Evolutionary conservation across 768 basidiomycete genomes (phyloP), one percentile per base, ranked within the genome.

Genomic region (Tylopilus cervinicoccineus): DNA sequence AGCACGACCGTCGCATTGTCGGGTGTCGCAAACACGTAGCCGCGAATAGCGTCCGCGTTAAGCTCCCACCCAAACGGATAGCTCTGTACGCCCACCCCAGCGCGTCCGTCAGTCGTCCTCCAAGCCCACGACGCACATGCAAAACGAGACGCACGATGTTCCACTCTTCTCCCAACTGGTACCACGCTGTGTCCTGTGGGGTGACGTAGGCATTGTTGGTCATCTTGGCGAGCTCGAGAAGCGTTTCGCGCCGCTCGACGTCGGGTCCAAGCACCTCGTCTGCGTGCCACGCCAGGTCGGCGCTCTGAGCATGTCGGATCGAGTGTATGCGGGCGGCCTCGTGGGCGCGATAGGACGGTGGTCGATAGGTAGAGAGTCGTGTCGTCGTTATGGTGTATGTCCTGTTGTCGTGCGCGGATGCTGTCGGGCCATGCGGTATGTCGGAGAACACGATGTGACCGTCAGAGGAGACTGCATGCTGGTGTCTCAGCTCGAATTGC

Each of bases 61-160:
- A 84, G 82, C 59, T 92, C 87, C 93, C 93, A 98, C 13, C 95
- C 95, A 62, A 96, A 88, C 1, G 89, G 91, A 58, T 85, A 80
- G 9, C 34, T 33, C 47, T 60, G 34, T 17, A 1, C 16, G 14
- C 38, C 6, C 8, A 1, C 38, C 10, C 45, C 42, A 40, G 49
- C 23, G 31, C 17, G 20, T 29, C 5, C 26, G 26, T 27, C 26
- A 27, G 26, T 9, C 26, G 26, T 27, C 26, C 5, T 9, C 17
- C 17, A 6, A 11, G 27, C 10, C 23, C 20, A 26, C 12, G 1
- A 24, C 16, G 5, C 2, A 13, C 27, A 16, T 11, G 6, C 13
- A 13, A 27, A 16, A 11, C 16, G 7, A 20, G 37, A 56, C 61
- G 47, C 47, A 80, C 80, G 7, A 68, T 68, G 62, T 80, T 82